phyloP scores from a whole-genome alignment of 2,329 filamentous ascomycete species.

The Aspergillus persii region DNA sequence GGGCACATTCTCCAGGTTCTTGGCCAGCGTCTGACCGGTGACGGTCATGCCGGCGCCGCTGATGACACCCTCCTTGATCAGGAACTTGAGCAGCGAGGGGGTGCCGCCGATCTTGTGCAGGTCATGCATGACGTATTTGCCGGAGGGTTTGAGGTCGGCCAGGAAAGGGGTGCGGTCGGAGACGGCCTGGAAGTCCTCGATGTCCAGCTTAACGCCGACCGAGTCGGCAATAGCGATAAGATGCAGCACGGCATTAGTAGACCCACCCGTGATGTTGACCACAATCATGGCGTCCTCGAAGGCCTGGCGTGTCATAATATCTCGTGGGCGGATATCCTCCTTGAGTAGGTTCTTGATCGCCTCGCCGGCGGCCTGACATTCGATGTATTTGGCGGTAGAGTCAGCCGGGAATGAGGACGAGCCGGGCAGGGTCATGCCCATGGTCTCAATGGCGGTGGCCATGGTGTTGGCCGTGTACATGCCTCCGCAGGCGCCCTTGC shows the following conservation, averaged over 20 bases:
- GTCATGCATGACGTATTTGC: conserved; percentile 62
- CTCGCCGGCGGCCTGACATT: conserved; percentile 69
- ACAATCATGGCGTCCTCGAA: conserved; percentile 85
- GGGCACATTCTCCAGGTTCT: conserved; percentile 58
- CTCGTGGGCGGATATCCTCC: conserved; percentile 73
- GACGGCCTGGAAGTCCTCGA: conserved; percentile 82
- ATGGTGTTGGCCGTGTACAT: conserved; percentile 81
- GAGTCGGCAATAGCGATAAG: conserved; percentile 80
- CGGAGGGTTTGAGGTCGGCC: conserved; percentile 77
- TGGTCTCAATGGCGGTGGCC: conserved; percentile 69
- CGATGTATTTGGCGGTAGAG: conserved; percentile 66
- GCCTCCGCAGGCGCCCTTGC: conserved; percentile 78
- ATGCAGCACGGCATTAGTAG: conserved; percentile 82
- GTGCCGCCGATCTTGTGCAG: conserved; percentile 58
- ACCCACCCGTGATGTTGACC: conserved; percentile 78
- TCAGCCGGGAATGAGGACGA: conserved; percentile 78
- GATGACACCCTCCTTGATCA: conserved; percentile 58
- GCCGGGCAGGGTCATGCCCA: conserved; percentile 77
- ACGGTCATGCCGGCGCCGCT: conserved; percentile 61
- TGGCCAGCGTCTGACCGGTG: conserved; percentile 57
- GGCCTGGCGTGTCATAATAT: conserved; percentile 75
- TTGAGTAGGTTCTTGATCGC: conserved; percentile 73
- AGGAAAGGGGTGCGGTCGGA: conserved; percentile 77
- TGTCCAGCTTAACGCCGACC: conserved; percentile 75
- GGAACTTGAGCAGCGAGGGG: conserved; percentile 56